A percentile compares a stretch with the other conserved stretches of the same genome.
phyloP scores from a whole-genome alignment of 257 asterid genomes.

The Capsicum pubescens region DNA sequence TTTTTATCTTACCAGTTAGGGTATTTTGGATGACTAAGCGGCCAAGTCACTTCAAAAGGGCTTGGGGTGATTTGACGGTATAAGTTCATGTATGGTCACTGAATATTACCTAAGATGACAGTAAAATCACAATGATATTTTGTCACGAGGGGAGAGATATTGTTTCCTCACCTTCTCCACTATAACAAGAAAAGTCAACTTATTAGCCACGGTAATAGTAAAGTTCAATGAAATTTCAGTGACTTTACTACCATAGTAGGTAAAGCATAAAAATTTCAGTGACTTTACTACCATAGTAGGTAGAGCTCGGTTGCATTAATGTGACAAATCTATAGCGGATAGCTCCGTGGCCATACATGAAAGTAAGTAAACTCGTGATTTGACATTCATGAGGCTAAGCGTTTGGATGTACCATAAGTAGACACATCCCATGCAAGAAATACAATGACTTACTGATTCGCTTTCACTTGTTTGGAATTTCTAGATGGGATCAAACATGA shows the following conservation, averaged over 20 bases:
- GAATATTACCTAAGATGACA: not conserved
- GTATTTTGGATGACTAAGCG: not conserved
- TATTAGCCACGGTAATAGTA: not conserved
- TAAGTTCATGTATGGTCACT: not conserved
- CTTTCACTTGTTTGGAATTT: not conserved
- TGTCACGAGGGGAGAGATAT: no score
- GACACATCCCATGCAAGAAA: not conserved
- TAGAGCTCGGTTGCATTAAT: no score
- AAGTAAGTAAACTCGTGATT: not conserved
- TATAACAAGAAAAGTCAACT: not conserved
- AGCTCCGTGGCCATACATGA: not conserved
- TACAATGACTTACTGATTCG: not conserved
- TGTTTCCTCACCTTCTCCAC: no score
- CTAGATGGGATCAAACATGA: slow-evolving; percentile 96
- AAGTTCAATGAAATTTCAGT: no score
- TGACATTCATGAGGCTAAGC: not conserved
- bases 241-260: not conserved
- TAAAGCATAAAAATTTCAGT: no score
- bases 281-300: not conserved
- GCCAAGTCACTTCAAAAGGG: not conserved
- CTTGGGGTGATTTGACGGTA: not conserved
- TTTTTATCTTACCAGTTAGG: not conserved
- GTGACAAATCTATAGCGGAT: not conserved
- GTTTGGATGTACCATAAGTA: not conserved
- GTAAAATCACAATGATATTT: not conserved